Evolutionary conservation across 345 rosid genomes (phyloP).

Genomic region (Chamaenerion angustifolium): DNA sequence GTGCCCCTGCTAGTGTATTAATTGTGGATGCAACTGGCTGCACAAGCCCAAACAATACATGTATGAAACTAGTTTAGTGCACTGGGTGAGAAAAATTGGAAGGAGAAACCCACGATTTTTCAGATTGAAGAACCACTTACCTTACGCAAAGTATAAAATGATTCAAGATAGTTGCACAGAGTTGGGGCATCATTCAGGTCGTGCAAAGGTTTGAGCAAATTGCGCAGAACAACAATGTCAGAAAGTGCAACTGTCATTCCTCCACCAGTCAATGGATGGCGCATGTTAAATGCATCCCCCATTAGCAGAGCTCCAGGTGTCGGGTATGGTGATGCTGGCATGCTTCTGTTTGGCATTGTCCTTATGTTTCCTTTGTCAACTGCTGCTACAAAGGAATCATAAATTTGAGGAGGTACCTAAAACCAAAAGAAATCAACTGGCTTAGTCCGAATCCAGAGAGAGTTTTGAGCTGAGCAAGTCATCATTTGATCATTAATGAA

Average conservation of each 20-base stretch:
- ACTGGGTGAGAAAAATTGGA: too few species aligned
- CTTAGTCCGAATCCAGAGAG: neutral
- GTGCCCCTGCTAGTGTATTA: slow-evolving; percentile 13
- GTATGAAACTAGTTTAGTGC: neutral
- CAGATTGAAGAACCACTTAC: neutral
- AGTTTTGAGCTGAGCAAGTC: neutral
- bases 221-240: slow-evolving; percentile 9
- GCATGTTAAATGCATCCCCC: slow-evolving; percentile 17
- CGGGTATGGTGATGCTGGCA: slow-evolving; percentile 10
- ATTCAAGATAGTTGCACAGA: slow-evolving; percentile 13
- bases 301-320: slow-evolving; percentile 10
- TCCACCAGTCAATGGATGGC: slow-evolving; percentile 15
- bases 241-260: slow-evolving; percentile 16
- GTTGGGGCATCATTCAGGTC: slow-evolving; percentile 7
- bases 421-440: neutral
- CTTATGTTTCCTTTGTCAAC: slow-evolving; percentile 11
- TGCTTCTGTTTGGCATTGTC: slow-evolving; percentile 15
- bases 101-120: too few species aligned
- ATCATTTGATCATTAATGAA: neutral
- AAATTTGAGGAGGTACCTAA: slow-evolving; percentile 9
- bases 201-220: slow-evolving; percentile 7
- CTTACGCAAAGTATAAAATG: slow-evolving; percentile 14
- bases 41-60: slow-evolving; percentile 1
- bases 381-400: slow-evolving; percentile 6
- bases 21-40: slow-evolving; percentile 14